Conservation (phyloP, 1,284 basidiomycete genomes). For the Moniliophthora roreri region DNA sequence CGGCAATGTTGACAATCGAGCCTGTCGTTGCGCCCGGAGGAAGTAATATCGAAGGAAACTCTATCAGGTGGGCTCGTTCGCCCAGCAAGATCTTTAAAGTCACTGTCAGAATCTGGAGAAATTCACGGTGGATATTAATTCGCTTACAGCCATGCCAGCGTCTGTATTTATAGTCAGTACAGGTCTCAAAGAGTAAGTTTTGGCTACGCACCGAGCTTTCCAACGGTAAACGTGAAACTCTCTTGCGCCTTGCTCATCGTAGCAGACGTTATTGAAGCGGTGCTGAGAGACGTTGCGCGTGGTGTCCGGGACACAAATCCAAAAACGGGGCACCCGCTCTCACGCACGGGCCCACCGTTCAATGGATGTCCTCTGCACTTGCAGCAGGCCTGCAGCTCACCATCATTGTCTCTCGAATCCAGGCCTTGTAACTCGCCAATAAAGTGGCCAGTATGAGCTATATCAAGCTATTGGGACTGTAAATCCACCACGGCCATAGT, state of each 20-base stretch:
- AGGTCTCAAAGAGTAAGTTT: slow-evolving; percentile 5
- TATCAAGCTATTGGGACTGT: too few relatives aligned
- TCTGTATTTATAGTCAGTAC: slow-evolving; percentile 38
- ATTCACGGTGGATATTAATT: background rate
- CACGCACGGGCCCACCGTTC: too few relatives aligned
- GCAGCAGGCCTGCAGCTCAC: too few relatives aligned
- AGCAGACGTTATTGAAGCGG: background rate
- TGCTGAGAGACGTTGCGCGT: too few relatives aligned
- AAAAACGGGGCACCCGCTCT: too few relatives aligned
- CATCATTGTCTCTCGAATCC: too few relatives aligned
- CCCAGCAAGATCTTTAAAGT: slow-evolving; percentile 79
- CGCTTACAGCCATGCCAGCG: slow-evolving; percentile 78
- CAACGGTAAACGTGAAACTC: slow-evolving; percentile 69
- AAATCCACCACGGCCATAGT: too few relatives aligned
- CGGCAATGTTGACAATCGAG: slow-evolving; percentile 95
- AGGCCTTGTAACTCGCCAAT: too few relatives aligned
- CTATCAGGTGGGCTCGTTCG: slow-evolving; percentile 90
- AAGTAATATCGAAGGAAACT: slow-evolving; percentile 91
- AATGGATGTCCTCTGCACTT: too few relatives aligned
- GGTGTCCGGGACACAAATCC: too few relatives aligned
- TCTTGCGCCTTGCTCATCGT: slow-evolving; percentile 34
- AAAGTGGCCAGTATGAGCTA: too few relatives aligned
- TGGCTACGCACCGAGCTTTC: slow-evolving; percentile 58
- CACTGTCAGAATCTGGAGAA: slow-evolving; percentile 13
- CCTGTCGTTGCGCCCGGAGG: slow-evolving; percentile 89